Percentiles rank a stretch among this genome's conserved stretches.
Evolutionary conservation across 192 early-diverging fungal genomes (phyloP).

Genomic region (Linnemannia elongata): DNA sequence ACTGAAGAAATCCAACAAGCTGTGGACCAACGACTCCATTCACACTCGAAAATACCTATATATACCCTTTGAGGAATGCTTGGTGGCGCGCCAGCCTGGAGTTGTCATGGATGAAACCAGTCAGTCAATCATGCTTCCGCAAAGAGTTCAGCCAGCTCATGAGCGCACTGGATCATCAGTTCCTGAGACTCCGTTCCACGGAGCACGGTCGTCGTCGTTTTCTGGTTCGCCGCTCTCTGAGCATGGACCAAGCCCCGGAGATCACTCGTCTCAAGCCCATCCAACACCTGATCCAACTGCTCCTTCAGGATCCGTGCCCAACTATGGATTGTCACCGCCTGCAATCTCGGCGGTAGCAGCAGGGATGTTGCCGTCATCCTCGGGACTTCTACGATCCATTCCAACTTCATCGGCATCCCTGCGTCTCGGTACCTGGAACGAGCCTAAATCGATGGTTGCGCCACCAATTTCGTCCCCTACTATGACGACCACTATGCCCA

Average conservation of each 20-base stretch:
- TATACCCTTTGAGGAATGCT: slow-evolving; percentile 64
- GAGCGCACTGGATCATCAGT: not conserved
- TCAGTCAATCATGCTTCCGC: slow-evolving; percentile 39
- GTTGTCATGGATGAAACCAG: slow-evolving; percentile 36
- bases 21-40: slow-evolving; percentile 69
- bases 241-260: not conserved
- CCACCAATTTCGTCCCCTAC: slow-evolving; percentile 33
- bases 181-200: not conserved
- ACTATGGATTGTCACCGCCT: slow-evolving; percentile 5
- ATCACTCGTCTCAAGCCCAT: not conserved
- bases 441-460: slow-evolving; percentile 30
- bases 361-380: slow-evolving; percentile 19
- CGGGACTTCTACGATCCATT: not conserved
- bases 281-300: not conserved
- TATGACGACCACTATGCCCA: slow-evolving; percentile 24
- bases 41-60: slow-evolving; percentile 64
- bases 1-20: slow-evolving; percentile 61
- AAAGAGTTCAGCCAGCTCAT: slow-evolving; percentile 17
- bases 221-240: not conserved
- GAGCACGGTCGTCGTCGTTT: slow-evolving; percentile 10
- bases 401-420: not conserved
- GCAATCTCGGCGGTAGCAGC: slow-evolving; percentile 32
- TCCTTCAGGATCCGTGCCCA: not conserved
- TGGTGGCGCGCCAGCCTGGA: slow-evolving; percentile 24
- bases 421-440: slow-evolving; percentile 32